Conservation (phyloP, 108 stramenopile species). For the Pseudonitzschia delicatissima region DNA sequence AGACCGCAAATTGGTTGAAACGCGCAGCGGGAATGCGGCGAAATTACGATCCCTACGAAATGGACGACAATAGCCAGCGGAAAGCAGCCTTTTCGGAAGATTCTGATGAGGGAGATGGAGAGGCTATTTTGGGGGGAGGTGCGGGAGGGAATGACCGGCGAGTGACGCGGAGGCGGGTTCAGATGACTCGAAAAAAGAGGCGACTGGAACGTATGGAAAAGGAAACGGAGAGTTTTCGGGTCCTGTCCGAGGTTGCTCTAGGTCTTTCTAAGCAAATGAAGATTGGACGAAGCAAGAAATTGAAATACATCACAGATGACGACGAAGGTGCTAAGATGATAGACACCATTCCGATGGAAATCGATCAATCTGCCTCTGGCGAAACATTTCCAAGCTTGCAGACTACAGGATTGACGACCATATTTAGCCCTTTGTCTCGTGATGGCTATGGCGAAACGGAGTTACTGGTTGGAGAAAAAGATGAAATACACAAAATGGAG, state of each 20-base stretch:
- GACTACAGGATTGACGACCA: not conserved
- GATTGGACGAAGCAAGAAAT: not conserved
- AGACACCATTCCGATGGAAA: not conserved
- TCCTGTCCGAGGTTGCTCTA: constrained; percentile 13
- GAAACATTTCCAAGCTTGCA: constrained; percentile 2
- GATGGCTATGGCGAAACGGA: not conserved
- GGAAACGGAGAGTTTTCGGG: constrained; percentile 14
- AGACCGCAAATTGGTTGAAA: constrained; percentile 27
- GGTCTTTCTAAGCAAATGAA: constrained; percentile 5
- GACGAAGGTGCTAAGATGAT: constrained; percentile 1
- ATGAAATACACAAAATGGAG: not conserved
- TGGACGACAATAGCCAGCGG: not conserved
- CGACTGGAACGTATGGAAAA: constrained; percentile 18
- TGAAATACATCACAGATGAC: not conserved
- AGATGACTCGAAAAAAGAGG: constrained; percentile 14
- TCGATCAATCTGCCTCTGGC: no score
- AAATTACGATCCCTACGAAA: constrained; percentile 15
- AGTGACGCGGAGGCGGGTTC: constrained; percentile 21
- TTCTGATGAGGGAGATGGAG: constrained; percentile 3
- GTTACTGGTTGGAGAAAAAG: not conserved
- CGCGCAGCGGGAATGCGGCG: constrained; percentile 25
- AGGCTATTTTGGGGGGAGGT: not conserved
- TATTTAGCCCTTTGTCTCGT: no score
- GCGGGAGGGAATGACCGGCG: constrained; percentile 6
- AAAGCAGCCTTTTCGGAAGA: not conserved